phyloP scores from a whole-genome alignment of 129 eudicot genomes.

The sunflower (Helianthus annuus) region HanXRQr2.0-SUNRISE NC_035445.2:170592573-170593072 shows the following conservation, averaged over 20 bases:
- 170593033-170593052: constrained; percentile 16
- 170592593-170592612: constrained; percentile 42
- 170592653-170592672: constrained; percentile 8
- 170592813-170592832: background rate
- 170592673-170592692: background rate
- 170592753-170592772: background rate
- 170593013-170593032: background rate
- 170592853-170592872: constrained; percentile 12
- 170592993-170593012: background rate
- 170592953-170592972: constrained; percentile 1
- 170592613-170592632: background rate
- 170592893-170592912: too few species aligned
- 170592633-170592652: background rate
- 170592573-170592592: background rate
- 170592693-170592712: constrained; percentile 2
- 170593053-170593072: background rate
- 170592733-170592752: background rate
- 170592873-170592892: too few species aligned
- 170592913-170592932: too few species aligned
- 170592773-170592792: background rate
- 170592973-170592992: constrained; percentile 5
- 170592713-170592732: background rate
- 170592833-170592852: background rate
- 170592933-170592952: background rate
- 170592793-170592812: background rate